Evolutionary conservation across 345 rosid genomes (phyloP).

Genomic region (Sisymbrium irio): DNA sequence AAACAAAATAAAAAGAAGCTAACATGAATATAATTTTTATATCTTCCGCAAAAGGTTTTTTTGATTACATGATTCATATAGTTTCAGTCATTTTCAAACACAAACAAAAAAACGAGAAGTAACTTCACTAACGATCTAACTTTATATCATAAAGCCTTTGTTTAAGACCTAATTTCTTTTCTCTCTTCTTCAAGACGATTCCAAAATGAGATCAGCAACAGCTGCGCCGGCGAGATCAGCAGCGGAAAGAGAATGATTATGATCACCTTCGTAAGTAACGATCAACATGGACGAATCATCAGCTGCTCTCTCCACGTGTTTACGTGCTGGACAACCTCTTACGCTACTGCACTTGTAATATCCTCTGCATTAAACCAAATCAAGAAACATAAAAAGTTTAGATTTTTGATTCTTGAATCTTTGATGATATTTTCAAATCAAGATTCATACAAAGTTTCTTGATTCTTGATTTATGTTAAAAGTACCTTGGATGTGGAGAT

Average conservation of each 20-base stretch:
- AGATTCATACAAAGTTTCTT: neutral
- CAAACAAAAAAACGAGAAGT: neutral
- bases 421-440: no score
- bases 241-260: slow-evolving; percentile 63
- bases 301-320: slow-evolving; percentile 87
- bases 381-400: neutral
- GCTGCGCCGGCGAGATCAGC: slow-evolving; percentile 51
- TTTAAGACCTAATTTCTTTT: neutral
- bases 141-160: neutral
- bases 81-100: neutral
- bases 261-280: slow-evolving; percentile 95
- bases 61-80: slow-evolving; percentile 21
- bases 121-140: slow-evolving; percentile 15
- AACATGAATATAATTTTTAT: neutral
- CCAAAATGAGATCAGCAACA: slow-evolving; percentile 61
- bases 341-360: slow-evolving; percentile 95
- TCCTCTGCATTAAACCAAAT: slow-evolving; percentile 53
- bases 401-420: neutral
- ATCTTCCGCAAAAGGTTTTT: neutral
- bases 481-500: slow-evolving; percentile 91
- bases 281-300: slow-evolving; percentile 83
- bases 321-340: slow-evolving; percentile 96
- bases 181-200: slow-evolving; percentile 66
- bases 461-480: neutral
- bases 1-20: neutral